phyloP scores from a whole-genome alignment of 2,329 filamentous ascomycete species.

The Colletotrichum lentis region DNA sequence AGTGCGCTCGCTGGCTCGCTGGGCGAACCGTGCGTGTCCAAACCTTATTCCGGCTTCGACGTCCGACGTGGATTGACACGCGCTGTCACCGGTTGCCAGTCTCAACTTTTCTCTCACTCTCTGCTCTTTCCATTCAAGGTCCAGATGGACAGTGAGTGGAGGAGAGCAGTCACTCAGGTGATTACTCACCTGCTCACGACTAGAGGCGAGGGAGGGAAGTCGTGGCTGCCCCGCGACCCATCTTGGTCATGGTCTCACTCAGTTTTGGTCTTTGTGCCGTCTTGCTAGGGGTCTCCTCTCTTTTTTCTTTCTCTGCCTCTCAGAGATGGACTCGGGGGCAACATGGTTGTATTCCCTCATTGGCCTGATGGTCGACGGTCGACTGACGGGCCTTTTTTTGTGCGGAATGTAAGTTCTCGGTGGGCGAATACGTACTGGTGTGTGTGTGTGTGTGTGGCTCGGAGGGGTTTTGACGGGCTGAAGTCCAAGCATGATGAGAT shows the following conservation, averaged over 20 bases:
- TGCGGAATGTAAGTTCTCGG: too few relatives aligned
- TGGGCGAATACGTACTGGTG: too few relatives aligned
- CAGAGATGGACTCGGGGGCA: background rate
- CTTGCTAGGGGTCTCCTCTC: background rate
- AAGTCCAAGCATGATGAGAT: slow-evolving; percentile 27
- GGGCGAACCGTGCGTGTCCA: slow-evolving; percentile 24
- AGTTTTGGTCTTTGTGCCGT: slow-evolving; percentile 10
- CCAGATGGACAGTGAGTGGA: background rate
- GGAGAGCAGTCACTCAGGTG: too few relatives aligned
- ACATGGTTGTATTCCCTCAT: background rate
- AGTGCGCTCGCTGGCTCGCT: background rate
- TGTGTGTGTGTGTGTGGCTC: background rate
- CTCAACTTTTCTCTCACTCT: background rate
- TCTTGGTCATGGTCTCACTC: slow-evolving; percentile 9
- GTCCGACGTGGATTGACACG: slow-evolving; percentile 40
- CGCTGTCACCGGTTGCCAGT: slow-evolving; percentile 28
- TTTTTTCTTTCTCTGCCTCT: background rate
- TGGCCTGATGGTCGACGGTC: background rate
- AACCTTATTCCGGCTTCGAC: slow-evolving; percentile 50
- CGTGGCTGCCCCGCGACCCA: background rate
- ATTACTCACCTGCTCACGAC: too few relatives aligned
- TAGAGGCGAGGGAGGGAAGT: background rate
- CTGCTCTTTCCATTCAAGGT: background rate
- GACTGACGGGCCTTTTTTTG: background rate
- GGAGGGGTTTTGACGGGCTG: slow-evolving; percentile 14